A percentile compares a stretch with the other conserved stretches of the same genome.
Evolutionary conservation across 2,329 filamentous ascomycete species (phyloP).

Genomic region (Stachybotrys elegans): DNA sequence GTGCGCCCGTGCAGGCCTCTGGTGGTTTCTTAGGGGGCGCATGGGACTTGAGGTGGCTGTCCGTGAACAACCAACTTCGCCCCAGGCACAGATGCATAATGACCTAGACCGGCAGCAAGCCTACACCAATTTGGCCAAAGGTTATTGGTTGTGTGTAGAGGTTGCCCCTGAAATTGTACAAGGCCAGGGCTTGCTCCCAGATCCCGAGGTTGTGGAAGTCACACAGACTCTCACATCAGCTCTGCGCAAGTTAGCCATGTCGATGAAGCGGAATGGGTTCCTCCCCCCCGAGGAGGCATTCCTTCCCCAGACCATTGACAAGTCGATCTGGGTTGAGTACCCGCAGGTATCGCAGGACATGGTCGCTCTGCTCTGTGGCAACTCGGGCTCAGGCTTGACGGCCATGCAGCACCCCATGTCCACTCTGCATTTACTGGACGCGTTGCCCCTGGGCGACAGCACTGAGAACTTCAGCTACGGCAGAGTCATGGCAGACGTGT

Average conservation of each 20-base stretch:
- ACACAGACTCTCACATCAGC: constrained; percentile 56
- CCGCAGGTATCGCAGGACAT: constrained; percentile 69
- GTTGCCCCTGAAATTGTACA: constrained; percentile 45
- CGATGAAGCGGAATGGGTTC: constrained; percentile 79
- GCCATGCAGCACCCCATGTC: constrained; percentile 41
- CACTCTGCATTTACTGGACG: constrained; percentile 54
- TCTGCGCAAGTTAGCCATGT: constrained; percentile 69
- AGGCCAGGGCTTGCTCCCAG: constrained; percentile 34
- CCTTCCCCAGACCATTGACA: constrained; percentile 74
- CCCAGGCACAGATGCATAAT: constrained; percentile 48
- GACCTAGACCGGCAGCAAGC: constrained; percentile 64
- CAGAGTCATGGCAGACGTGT: constrained; percentile 69
- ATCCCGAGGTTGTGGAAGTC: constrained; percentile 46
- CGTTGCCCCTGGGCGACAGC: constrained; percentile 74
- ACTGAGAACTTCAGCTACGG: constrained; percentile 72
- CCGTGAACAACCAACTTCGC: constrained; percentile 51
- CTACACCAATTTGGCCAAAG: constrained; percentile 80
- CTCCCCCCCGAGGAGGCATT: constrained; percentile 64
- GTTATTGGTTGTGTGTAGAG: constrained; percentile 70
- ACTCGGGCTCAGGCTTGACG: constrained; percentile 44
- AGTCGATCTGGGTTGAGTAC: constrained; percentile 76
- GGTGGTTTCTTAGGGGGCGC: constrained; percentile 88
- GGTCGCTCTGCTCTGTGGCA: constrained; percentile 62
- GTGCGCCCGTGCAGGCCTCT: constrained; percentile 68
- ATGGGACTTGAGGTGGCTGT: constrained; percentile 69